Evolutionary conservation across 331 rosid genomes (phyloP).

Genomic region (Stylosanthes scabra): DNA sequence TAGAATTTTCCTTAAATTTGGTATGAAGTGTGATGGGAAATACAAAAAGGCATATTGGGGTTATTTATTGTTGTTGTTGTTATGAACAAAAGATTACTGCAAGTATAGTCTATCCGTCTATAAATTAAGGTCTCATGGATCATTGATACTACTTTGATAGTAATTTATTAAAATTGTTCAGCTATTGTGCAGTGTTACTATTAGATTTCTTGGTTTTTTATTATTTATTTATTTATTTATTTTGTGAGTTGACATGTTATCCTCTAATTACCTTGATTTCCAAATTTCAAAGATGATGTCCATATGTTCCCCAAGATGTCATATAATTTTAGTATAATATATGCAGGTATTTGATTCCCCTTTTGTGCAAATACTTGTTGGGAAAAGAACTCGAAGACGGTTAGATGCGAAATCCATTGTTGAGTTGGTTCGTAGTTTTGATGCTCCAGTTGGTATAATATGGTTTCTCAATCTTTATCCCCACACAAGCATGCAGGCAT

Average conservation of each 20-base stretch:
- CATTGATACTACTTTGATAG: neutral
- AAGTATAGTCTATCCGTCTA: neutral
- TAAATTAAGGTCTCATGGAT: neutral
- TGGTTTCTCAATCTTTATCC: slow-evolving; percentile 23
- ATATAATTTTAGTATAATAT: slow-evolving; percentile 24
- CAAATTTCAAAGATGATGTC: neutral
- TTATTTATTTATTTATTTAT: too few relatives aligned
- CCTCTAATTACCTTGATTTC: slow-evolving; percentile 24
- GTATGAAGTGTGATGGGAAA: neutral
- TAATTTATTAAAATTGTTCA: slow-evolving; percentile 7
- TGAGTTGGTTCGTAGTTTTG: slow-evolving; percentile 70
- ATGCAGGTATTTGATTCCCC: slow-evolving; percentile 86
- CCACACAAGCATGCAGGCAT: neutral
- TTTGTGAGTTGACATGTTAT: slow-evolving; percentile 2
- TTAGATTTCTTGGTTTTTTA: neutral
- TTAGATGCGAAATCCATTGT: slow-evolving; percentile 84
- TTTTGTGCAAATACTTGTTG: slow-evolving; percentile 66
- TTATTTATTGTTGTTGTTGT: neutral
- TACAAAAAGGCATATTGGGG: neutral
- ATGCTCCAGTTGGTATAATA: slow-evolving; percentile 74
- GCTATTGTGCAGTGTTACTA: neutral
- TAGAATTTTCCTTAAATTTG: too few relatives aligned
- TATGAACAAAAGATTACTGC: neutral
- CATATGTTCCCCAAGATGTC: slow-evolving; percentile 16
- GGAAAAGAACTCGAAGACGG: slow-evolving; percentile 73